Base-by-base conservation (phyloP, 306 rosid genomes). In the Clitoria ternatea region DNA sequence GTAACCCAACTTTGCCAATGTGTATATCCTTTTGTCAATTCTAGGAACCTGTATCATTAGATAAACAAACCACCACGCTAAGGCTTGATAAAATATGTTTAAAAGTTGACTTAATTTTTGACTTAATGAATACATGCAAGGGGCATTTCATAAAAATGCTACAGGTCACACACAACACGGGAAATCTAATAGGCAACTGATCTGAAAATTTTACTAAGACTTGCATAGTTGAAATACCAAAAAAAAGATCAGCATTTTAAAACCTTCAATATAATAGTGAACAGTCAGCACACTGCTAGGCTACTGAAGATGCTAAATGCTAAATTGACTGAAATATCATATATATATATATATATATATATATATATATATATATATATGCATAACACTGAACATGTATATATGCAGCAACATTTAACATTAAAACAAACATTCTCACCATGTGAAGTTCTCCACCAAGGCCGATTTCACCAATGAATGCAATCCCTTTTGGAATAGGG, bases 391-490 rank as follows among this genome's bases (percentile, higher is more conserved):
- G n/a, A n/a, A n/a, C n/a, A n/a, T n/a, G n/a, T n/a, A n/a, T n/a
- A n/a, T n/a, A n/a, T 73, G 14, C 17, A 26, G 33, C 49, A 52
- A 53, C 19, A 52, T 57, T 48, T 27, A 43, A 56, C 26, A 20
- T 32, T 24, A 64, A 54, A 55, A 72, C 61, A 17, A 39, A 77
- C 13, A 43, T 52, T 59, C 96, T 84, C 73, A 94, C 97, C 88
- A 13, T 81, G 75, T 95, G 97, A 77, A 94, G 89, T 85, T 94
- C 98, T n/a, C 98, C 97, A 7, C 88, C 76, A 6, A 90, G 97
- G 64, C 97, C 98, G 56, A 94, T 77, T 89, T 94, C 98, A 62
- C 95, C 98, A 48, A 94, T 87, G 86, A 94, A 94, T 55, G 96
- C 97, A 49, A 85, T 64, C 60, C 77, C 82, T 63, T 78, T 83